Base-by-base conservation (phyloP, 1,139 yeast genomes). In the Saccharomycopsis crataegensis region DNA sequence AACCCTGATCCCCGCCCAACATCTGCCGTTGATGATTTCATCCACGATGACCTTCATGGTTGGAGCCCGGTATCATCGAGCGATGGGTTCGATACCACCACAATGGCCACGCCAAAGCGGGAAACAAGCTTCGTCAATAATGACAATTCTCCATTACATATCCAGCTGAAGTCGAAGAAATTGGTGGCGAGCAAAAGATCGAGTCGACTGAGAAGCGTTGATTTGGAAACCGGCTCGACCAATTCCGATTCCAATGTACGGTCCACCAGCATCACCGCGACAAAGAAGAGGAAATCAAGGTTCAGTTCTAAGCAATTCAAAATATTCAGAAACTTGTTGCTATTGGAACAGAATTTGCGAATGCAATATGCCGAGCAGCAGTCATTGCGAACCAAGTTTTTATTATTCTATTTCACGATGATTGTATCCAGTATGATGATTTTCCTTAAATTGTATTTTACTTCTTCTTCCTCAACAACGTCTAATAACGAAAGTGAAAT, bases 341-440 rank as follows among this genome's bases (percentile, higher is more conserved):
- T 91, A 32, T 67, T 90, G 52, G 99, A 93, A 66, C 96, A 90
- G 64, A 83, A 88, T 57, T 70, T 91, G 52, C 75, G 97, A 45
- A 82, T 78, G 59, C 98, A 91, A 67, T 87, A 85, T 46, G 72
- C 76, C n/a, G 84, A 81, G 56, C 91, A 88, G 64, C 76, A 82
- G 57, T 73, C 78, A 8, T 70, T 89, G 59, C 74, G 95, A 60
- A 74, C 88, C 57, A 86, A 87, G 60, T 89, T 90, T 65, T 74
- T 88, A 43, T 71, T 81, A 6, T 91, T 93, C 65, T 71, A n/a
- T 62, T 69, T 38, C 68, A 67, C 59, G 37, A 51, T 63, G 44
- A 60, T 69, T 6, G 56, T 67, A 52, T 57, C 68, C 31, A 41
- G 59, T 1, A 53, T 64, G 8, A 51, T 65, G 12, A 49, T 73